Evolutionary conservation across 2,329 filamentous ascomycete genomes (phyloP).

Genomic region (Sporothrix schenckii): DNA sequence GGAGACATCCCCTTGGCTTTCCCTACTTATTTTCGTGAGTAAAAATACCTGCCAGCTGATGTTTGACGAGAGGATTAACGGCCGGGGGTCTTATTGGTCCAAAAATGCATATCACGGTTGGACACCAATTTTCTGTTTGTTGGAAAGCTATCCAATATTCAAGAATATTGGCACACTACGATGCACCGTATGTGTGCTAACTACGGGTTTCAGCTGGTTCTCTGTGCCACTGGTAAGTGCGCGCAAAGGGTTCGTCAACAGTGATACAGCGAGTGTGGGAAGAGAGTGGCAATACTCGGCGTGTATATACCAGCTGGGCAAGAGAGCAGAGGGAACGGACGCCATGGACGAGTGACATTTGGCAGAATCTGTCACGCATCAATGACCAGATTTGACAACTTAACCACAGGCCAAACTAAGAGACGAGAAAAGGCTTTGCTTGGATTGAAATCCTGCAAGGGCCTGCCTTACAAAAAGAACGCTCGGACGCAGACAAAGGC

Average conservation of each 20-base stretch:
- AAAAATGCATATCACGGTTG: neutral
- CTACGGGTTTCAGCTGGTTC: neutral
- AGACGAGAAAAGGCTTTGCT: neutral
- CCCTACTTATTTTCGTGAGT: neutral
- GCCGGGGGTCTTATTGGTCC: too few species aligned
- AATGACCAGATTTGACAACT: neutral
- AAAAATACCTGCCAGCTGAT: neutral
- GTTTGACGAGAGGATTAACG: too few species aligned
- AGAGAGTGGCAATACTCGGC: neutral
- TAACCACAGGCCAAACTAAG: neutral
- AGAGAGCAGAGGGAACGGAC: neutral
- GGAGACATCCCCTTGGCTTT: slow-evolving; percentile 8
- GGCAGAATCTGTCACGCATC: neutral
- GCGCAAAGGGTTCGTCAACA: neutral
- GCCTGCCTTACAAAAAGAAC: neutral
- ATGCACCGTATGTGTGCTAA: neutral
- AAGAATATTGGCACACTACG: neutral
- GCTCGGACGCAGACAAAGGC: neutral
- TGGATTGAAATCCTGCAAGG: neutral
- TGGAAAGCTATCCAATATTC: neutral
- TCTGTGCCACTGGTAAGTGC: neutral
- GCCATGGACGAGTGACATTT: neutral
- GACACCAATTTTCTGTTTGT: neutral
- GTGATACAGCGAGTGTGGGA: neutral
- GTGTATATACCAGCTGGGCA: neutral